phyloP scores from a whole-genome alignment of 345 rosid genomes.

The Populus ilicifolia region DNA sequence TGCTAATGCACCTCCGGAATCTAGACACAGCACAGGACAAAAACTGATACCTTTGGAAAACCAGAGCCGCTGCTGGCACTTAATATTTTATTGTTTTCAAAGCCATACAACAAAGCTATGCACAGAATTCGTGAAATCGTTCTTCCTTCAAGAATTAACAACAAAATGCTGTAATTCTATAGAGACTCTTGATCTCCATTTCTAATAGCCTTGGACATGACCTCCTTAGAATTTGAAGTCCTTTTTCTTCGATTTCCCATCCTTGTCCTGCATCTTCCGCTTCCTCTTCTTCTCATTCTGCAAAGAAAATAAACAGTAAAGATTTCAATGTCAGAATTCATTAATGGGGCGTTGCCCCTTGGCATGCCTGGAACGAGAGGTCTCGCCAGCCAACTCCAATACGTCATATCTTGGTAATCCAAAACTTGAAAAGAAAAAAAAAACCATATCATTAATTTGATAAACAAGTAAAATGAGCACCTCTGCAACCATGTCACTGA shows the following conservation, averaged over 20 bases:
- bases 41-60: neutral
- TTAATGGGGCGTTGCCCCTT: neutral
- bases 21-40: too few species aligned
- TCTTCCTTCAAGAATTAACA: neutral
- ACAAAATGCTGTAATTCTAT: neutral
- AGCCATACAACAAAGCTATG: conserved; percentile 2
- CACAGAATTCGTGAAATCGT: neutral
- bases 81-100: neutral
- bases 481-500: conserved; percentile 99
- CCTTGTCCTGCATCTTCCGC: conserved; percentile 88
- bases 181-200: neutral
- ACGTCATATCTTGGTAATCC: neutral
- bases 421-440: neutral
- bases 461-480: conserved; percentile 29
- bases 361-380: neutral
- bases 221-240: conserved; percentile 73
- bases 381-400: neutral
- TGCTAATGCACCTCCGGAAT: neutral
- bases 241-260: conserved; percentile 88
- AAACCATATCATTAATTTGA: neutral
- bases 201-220: neutral
- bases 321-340: neutral
- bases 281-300: conserved; percentile 96
- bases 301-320: neutral
- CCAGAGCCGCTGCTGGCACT: neutral